phyloP scores from a whole-genome alignment of 768 basidiomycete genomes.

The Tubosaeta sp. region DNA sequence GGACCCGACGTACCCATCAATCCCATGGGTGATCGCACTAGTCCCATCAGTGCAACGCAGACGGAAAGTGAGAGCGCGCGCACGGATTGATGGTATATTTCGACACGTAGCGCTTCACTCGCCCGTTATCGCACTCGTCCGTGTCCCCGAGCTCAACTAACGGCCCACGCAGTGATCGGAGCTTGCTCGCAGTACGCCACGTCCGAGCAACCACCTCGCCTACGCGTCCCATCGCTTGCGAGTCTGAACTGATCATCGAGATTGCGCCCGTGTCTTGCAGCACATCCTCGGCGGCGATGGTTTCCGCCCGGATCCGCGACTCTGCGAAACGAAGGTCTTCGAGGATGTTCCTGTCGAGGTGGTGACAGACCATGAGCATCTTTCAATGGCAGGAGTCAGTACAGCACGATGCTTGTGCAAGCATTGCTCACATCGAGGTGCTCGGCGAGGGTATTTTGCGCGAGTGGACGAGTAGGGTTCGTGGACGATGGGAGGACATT shows the following conservation, averaged over 20 bases:
- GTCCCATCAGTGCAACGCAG: not conserved
- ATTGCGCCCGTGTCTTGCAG: slow-evolving; percentile 91
- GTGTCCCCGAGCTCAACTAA: slow-evolving; percentile 53
- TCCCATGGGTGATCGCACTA: slow-evolving; percentile 92
- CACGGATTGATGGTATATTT: slow-evolving; percentile 99
- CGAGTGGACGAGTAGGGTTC: slow-evolving; percentile 92
- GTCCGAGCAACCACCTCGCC: slow-evolving; percentile 91
- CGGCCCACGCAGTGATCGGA: slow-evolving; percentile 76
- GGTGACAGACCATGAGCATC: slow-evolving; percentile 99
- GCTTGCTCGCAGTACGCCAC: slow-evolving; percentile 97
- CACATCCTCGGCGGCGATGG: slow-evolving; percentile 96
- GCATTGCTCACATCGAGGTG: slow-evolving; percentile 78
- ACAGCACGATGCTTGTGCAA: not conserved
- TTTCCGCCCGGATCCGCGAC: slow-evolving; percentile 94
- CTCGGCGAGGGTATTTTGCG: slow-evolving; percentile 90
- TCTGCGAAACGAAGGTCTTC: slow-evolving; percentile 97
- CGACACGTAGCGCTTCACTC: slow-evolving; percentile 92
- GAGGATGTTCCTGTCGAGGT: slow-evolving; percentile 84
- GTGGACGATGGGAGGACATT: slow-evolving; percentile 97
- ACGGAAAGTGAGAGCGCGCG: slow-evolving; percentile 25
- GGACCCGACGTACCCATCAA: slow-evolving; percentile 82
- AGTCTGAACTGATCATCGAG: slow-evolving; percentile 94
- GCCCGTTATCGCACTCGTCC: slow-evolving; percentile 58
- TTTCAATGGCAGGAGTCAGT: slow-evolving; percentile 28
- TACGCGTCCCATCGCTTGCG: slow-evolving; percentile 97